A percentile compares a stretch with the other conserved stretches of the same genome.
Conservation (phyloP, 2,329 filamentous ascomycete genomes). For the Triangularia setosa region DNA sequence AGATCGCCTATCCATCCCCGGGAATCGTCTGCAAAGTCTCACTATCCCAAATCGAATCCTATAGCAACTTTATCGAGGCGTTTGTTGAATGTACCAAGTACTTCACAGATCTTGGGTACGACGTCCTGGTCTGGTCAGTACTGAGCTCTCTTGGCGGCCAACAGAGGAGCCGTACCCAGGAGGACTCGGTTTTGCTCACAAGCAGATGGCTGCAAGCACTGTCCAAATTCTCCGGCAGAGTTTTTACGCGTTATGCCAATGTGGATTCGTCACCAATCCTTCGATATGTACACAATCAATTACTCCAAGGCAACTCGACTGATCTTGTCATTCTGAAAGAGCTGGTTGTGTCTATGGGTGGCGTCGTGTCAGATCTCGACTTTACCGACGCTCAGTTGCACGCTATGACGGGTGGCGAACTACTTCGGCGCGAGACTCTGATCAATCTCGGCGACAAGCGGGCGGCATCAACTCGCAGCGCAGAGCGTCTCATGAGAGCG, state of each 20-base stretch:
- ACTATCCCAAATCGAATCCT: constrained; percentile 86
- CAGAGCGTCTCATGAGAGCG: constrained; percentile 74
- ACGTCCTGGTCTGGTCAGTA: constrained; percentile 88
- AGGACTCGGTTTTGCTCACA: constrained; percentile 65
- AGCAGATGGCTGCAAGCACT: constrained; percentile 90
- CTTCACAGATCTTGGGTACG: constrained; percentile 88
- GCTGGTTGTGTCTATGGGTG: constrained; percentile 87
- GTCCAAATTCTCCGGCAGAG: constrained; percentile 84
- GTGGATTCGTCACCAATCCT: constrained; percentile 83
- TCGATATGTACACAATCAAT: constrained; percentile 83
- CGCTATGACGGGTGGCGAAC: constrained; percentile 81
- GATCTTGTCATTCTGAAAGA: constrained; percentile 90
- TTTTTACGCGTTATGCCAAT: constrained; percentile 79
- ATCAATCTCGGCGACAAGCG: constrained; percentile 77
- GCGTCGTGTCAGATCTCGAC: constrained; percentile 79
- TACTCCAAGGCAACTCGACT: constrained; percentile 77
- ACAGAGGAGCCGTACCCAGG: constrained; percentile 59
- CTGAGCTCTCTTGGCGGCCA: constrained; percentile 67
- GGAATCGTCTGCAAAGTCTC: constrained; percentile 88
- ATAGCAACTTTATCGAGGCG: constrained; percentile 90
- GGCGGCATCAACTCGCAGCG: constrained; percentile 69
- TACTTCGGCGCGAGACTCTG: constrained; percentile 75
- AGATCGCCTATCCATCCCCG: constrained; percentile 86
- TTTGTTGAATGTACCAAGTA: constrained; percentile 94
- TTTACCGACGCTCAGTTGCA: constrained; percentile 85